A percentile compares a stretch with the other conserved stretches of the same genome.
Evolutionary conservation across 371 early-diverging fungal species (phyloP).

Genomic region (Mucor saturninus): DNA sequence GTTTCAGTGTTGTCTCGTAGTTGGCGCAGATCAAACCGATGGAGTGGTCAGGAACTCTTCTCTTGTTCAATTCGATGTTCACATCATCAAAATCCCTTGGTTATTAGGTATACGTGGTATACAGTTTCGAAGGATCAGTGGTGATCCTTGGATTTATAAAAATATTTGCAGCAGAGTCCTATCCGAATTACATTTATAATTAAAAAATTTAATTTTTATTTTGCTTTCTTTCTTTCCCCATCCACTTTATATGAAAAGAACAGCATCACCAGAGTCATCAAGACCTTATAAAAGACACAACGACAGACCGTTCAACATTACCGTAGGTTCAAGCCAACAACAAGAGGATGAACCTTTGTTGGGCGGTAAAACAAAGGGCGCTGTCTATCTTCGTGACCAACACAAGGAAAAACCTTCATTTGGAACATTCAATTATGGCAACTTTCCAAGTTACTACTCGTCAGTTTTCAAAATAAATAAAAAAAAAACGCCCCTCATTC

Average conservation of each 20-base stretch:
- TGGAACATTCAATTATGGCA: conserved; percentile 24
- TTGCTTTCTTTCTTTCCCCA: neutral
- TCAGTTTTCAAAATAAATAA: neutral
- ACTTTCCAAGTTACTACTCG: conserved; percentile 37
- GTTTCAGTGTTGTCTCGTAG: conserved; percentile 55
- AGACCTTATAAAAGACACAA: neutral
- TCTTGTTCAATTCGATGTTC: conserved; percentile 61
- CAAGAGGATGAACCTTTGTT: neutral
- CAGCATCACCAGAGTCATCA: neutral
- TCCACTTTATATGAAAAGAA: neutral
- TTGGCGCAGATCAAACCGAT: neutral
- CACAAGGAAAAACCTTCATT: conserved; percentile 1
- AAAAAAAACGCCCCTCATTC: neutral
- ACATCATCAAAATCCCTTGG: conserved; percentile 68
- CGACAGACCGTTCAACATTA: neutral
- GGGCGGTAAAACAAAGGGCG: conserved; percentile 9
- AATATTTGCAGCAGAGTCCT: conserved; percentile 65
- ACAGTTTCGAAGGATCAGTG: conserved; percentile 71
- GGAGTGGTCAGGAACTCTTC: neutral
- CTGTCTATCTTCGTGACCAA: conserved; percentile 4
- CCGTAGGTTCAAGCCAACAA: neutral
- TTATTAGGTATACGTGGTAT: conserved; percentile 71
- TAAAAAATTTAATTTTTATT: neutral
- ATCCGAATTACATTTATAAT: conserved; percentile 57
- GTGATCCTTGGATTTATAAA: conserved; percentile 75